A percentile compares a stretch with the other conserved stretches of the same genome.
phyloP scores from a whole-genome alignment of 2,329 filamentous ascomycete genomes.

The Endoconidiophora polonica region DNA sequence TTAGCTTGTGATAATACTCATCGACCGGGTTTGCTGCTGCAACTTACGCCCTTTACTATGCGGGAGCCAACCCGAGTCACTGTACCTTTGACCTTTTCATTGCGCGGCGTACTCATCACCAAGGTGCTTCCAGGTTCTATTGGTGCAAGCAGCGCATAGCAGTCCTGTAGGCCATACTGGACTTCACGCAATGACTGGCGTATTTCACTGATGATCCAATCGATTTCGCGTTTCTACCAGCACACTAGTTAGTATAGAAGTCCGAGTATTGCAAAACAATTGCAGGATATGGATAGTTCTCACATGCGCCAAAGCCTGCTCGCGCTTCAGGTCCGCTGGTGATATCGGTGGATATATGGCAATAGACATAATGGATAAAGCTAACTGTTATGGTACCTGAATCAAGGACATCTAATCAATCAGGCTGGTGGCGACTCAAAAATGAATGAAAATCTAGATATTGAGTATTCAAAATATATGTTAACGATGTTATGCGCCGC shows the following conservation, averaged over 20 bases:
- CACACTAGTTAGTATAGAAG: conserved; percentile 3
- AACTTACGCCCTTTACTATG: conserved; percentile 71
- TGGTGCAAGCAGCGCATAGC: conserved; percentile 70
- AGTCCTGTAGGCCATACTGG: conserved; percentile 64
- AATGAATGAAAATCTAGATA: too few species aligned
- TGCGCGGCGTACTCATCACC: conserved; percentile 71
- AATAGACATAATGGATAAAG: conserved; percentile 32
- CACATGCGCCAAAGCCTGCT: conserved; percentile 35
- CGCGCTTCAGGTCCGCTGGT: conserved; percentile 32
- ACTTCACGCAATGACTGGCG: conserved; percentile 31
- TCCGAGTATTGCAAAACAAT: neutral
- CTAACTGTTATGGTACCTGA: neutral
- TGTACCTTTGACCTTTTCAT: conserved; percentile 81
- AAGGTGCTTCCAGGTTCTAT: conserved; percentile 75
- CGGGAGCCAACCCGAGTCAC: conserved; percentile 81
- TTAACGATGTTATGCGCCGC: too few species aligned
- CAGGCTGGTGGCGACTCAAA: too few species aligned
- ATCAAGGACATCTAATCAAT: too few species aligned
- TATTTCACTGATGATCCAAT: conserved; percentile 37
- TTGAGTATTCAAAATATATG: too few species aligned
- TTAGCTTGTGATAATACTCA: neutral
- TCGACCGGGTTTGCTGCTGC: neutral
- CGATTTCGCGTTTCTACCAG: conserved; percentile 33
- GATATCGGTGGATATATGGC: conserved; percentile 41
- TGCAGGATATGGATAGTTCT: conserved; percentile 13